Conservation (phyloP, 768 basidiomycete species). For the Mycena venus region DNA sequence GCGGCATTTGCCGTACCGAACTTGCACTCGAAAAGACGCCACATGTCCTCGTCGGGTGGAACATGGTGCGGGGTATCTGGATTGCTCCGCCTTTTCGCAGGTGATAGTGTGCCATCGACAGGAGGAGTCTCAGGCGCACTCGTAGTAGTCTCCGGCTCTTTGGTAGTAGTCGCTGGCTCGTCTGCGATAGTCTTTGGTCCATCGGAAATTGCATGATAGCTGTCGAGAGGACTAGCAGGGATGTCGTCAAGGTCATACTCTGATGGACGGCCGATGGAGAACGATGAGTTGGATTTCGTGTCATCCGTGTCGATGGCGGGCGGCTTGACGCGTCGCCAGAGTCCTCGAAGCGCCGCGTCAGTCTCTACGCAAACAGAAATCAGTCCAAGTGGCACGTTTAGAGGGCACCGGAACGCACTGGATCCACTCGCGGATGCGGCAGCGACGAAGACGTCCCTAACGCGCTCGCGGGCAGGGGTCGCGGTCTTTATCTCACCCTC, state of each 20-base stretch:
- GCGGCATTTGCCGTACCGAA: conserved; percentile 84
- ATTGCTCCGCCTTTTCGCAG: neutral
- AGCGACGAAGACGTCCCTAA: conserved; percentile 46
- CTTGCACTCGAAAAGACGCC: conserved; percentile 85
- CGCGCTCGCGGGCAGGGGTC: conserved; percentile 63
- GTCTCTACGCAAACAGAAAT: conserved; percentile 33
- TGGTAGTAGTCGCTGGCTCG: conserved; percentile 41
- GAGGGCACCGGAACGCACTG: conserved; percentile 51
- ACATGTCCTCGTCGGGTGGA: conserved; percentile 86
- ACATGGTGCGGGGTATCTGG: conserved; percentile 40
- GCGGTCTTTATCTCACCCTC: conserved; percentile 64
- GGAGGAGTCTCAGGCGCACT: neutral
- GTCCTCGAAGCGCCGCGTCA: conserved; percentile 62
- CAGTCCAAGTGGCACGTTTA: neutral
- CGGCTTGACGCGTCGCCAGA: conserved; percentile 24
- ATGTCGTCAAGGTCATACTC: conserved; percentile 27
- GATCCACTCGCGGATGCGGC: conserved; percentile 76
- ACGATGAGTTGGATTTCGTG: conserved; percentile 54
- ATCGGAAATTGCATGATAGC: neutral
- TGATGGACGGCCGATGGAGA: conserved; percentile 5
- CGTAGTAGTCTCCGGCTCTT: neutral
- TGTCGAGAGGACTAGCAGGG: conserved; percentile 25
- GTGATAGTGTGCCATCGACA: neutral
- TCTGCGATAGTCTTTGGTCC: neutral
- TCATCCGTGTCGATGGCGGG: conserved; percentile 59